A percentile compares a stretch with the other conserved stretches of the same genome.
Evolutionary conservation across 176 grass and related monocot genomes (phyloP).

Genomic region (Triticum turgidum): DNA sequence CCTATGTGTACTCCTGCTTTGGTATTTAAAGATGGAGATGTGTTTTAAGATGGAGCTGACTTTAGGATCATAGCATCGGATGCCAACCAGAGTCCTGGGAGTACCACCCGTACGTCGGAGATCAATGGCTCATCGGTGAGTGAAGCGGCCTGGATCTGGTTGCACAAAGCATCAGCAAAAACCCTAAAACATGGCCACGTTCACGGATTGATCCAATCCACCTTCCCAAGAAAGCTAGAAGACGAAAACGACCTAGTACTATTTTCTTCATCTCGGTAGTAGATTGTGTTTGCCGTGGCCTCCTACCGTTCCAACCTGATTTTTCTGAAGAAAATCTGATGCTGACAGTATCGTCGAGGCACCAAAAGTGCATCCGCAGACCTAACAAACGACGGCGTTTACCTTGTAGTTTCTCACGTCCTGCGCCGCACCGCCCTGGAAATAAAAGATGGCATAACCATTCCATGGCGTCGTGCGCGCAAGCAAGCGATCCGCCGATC

Average conservation of each 20-base stretch:
- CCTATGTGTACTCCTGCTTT: not conserved
- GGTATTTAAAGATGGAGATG: constrained; percentile 10
- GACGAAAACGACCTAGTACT: too few relatives aligned
- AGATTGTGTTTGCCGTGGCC: not conserved
- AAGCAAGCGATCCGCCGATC: constrained; percentile 2
- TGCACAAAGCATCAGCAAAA: not conserved
- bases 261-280: not conserved
- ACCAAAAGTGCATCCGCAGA: not conserved
- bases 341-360: not conserved
- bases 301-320: not conserved
- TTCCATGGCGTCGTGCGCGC: constrained; percentile 23
- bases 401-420: not conserved
- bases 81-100: not conserved
- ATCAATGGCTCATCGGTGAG: not conserved
- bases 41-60: constrained; percentile 20
- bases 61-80: not conserved
- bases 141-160: not conserved
- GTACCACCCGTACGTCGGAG: not conserved
- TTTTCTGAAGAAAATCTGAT: not conserved
- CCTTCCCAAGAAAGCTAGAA: constrained; percentile 9
- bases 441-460: not conserved
- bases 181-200: not conserved
- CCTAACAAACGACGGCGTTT: not conserved
- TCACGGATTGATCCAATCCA: not conserved
- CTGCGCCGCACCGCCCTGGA: not conserved